Evolutionary conservation across 148 eudicot genomes (phyloP).

Genomic region (Vaccinium vitisidaea): DNA sequence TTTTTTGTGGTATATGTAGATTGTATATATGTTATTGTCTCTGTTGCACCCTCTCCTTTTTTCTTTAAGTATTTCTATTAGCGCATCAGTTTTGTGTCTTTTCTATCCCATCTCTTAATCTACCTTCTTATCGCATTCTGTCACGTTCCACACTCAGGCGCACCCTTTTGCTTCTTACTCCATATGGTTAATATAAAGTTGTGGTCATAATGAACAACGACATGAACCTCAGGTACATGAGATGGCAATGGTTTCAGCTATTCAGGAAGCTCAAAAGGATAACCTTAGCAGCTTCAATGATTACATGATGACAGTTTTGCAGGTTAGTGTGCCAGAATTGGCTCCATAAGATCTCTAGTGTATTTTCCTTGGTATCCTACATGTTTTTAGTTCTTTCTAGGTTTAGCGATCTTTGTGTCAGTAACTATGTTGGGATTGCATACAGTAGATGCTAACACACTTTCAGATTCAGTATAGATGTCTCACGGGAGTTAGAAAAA

Average conservation of each 20-base stretch:
- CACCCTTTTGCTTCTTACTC: neutral
- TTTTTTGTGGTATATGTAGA: neutral
- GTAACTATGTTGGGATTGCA: neutral
- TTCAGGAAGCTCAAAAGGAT: constrained; percentile 97
- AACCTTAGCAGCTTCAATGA: constrained; percentile 85
- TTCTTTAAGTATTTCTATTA: neutral
- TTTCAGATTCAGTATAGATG: neutral
- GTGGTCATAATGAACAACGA: constrained; percentile 3
- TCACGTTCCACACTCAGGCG: neutral
- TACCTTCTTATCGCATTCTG: neutral
- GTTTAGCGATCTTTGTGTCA: neutral
- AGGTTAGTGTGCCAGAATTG: constrained; percentile 51
- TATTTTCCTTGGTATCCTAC: neutral
- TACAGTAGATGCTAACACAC: neutral
- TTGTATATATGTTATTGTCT: neutral
- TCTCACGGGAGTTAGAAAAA: neutral
- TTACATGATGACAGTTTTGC: constrained; percentile 88
- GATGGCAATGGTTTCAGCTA: constrained; percentile 94
- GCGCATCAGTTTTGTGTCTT: neutral
- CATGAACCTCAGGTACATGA: constrained; percentile 70
- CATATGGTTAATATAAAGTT: neutral
- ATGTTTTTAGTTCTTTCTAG: neutral
- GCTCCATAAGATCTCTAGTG: neutral
- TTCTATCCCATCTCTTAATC: neutral
- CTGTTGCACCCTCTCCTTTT: neutral